A percentile compares a stretch with the other conserved stretches of the same genome.
phyloP scores from a whole-genome alignment of 1,284 basidiomycete genomes.

The Rugosomyces carneus region DNA sequence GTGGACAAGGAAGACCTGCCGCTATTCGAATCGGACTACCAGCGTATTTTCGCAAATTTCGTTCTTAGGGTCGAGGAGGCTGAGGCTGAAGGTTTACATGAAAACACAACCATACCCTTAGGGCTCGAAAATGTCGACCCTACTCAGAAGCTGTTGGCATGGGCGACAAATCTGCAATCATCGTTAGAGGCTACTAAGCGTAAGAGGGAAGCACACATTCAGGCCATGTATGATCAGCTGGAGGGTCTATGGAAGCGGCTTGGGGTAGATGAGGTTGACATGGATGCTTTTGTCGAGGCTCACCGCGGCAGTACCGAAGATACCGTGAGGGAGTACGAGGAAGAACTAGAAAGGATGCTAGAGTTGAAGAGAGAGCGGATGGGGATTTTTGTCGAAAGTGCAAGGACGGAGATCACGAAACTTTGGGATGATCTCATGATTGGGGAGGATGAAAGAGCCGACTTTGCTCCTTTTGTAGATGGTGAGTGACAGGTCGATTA shows the following conservation, averaged over 20 bases:
- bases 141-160: slow-evolving; percentile 53
- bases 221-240: slow-evolving; percentile 81
- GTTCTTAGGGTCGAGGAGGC: slow-evolving; percentile 57
- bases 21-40: slow-evolving; percentile 40
- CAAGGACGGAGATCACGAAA: slow-evolving; percentile 73
- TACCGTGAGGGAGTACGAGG: slow-evolving; percentile 76
- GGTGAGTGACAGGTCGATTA: slow-evolving; percentile 40
- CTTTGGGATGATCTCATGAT: slow-evolving; percentile 89
- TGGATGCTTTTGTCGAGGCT: slow-evolving; percentile 78
- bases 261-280: slow-evolving; percentile 64
- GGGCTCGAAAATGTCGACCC: slow-evolving; percentile 62
- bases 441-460: slow-evolving; percentile 76
- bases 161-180: slow-evolving; percentile 51
- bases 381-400: slow-evolving; percentile 79
- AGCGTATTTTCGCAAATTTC: slow-evolving; percentile 57
- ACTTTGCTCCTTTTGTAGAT: slow-evolving; percentile 76
- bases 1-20: slow-evolving; percentile 25
- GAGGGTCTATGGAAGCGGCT: slow-evolving; percentile 78
- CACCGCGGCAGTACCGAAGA: slow-evolving; percentile 74
- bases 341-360: slow-evolving; percentile 87
- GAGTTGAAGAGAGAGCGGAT: slow-evolving; percentile 86
- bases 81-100: slow-evolving; percentile 39
- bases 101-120: slow-evolving; percentile 29
- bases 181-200: slow-evolving; percentile 68
- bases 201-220: slow-evolving; percentile 69